phyloP scores from a whole-genome alignment of 495 filamentous ascomycete genomes.

The Penicillium canescens region DNA sequence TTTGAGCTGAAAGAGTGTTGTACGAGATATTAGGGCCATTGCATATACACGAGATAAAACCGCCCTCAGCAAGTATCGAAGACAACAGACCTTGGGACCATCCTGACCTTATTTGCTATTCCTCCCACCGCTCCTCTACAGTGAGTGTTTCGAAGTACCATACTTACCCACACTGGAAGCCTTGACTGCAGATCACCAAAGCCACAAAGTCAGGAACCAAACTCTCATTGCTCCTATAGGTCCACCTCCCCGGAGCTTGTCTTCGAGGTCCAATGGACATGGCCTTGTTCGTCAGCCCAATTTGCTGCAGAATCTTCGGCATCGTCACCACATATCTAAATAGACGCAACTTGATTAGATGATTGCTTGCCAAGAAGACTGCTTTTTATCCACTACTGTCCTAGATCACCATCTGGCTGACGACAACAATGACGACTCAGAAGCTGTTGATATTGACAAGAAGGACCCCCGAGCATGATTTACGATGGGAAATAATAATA shows the following conservation, averaged over 20 bases:
- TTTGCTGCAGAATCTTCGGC: not conserved
- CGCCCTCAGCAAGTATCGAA: not conserved
- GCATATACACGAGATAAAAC: too few relatives aligned
- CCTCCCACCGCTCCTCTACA: not conserved
- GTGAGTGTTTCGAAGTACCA: not conserved
- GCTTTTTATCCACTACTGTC: not conserved
- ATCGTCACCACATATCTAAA: not conserved
- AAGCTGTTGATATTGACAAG: not conserved
- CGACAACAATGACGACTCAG: constrained; percentile 6
- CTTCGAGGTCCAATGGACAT: not conserved
- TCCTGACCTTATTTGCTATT: not conserved
- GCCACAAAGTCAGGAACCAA: not conserved
- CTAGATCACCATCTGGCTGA: constrained; percentile 1
- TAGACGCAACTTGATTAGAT: not conserved
- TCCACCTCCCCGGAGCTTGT: not conserved
- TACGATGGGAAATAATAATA: not conserved
- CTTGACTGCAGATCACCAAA: not conserved
- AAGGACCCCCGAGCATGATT: not conserved
- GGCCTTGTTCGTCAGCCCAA: not conserved
- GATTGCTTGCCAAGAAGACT: not conserved
- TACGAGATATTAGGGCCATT: too few relatives aligned
- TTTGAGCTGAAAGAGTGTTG: too few relatives aligned
- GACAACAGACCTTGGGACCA: not conserved
- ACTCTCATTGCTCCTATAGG: not conserved
- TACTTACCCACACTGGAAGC: not conserved